Percentiles rank a stretch among this genome's conserved stretches.
phyloP scores from a whole-genome alignment of 2,329 filamentous ascomycete genomes.

The Dactylella cylindrospora region DNA sequence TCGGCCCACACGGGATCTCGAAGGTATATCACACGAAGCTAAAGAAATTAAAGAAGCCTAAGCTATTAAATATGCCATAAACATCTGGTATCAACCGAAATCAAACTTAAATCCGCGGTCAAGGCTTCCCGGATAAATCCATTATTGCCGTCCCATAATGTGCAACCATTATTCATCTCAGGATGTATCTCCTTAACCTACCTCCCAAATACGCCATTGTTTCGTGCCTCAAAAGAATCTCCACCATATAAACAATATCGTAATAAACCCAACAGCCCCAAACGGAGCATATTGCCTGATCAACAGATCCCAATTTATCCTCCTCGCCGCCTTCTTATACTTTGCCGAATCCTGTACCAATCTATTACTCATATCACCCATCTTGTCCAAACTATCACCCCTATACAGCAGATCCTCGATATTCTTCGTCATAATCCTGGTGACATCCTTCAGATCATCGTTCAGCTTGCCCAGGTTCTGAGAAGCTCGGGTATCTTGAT shows the following conservation, averaged over 20 bases:
- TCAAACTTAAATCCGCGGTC: too few species aligned
- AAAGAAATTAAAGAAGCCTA: too few species aligned
- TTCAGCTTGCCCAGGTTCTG: constrained; percentile 95
- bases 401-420: constrained; percentile 96
- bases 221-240: constrained; percentile 83
- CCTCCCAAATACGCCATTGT: too few species aligned
- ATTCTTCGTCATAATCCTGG: constrained; percentile 99
- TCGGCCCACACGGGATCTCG: too few species aligned
- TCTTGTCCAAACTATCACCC: constrained; percentile 89
- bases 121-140: too few species aligned
- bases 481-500: constrained; percentile 85
- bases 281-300: constrained; percentile 95
- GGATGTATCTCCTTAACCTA: too few species aligned
- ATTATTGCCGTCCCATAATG: too few species aligned
- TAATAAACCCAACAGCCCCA: constrained; percentile 75
- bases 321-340: constrained; percentile 86
- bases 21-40: too few species aligned
- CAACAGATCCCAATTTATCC: constrained; percentile 97
- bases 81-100: too few species aligned
- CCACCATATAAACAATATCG: constrained; percentile 87
- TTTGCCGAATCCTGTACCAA: constrained; percentile 91
- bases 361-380: constrained; percentile 89
- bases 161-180: too few species aligned
- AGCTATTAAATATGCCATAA: too few species aligned
- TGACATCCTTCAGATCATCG: constrained; percentile 95